Conservation (phyloP, 768 basidiomycete species). For the Termitomyces sp. region DNA sequence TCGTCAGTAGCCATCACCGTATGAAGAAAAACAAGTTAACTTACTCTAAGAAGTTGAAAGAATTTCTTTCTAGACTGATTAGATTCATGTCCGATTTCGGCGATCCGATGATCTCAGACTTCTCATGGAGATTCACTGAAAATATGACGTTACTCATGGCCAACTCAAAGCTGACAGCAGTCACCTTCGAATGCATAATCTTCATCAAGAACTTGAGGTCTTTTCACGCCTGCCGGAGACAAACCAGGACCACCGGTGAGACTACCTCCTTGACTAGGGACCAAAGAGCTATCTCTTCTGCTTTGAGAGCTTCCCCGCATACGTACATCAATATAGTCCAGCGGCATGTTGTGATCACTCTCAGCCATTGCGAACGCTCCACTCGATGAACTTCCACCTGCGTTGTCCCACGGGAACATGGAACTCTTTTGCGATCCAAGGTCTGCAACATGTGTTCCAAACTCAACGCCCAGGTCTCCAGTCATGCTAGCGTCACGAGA, state of each 20-base stretch:
- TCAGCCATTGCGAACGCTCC: constrained; percentile 31
- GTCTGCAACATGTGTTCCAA: constrained; percentile 28
- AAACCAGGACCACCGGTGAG: constrained; percentile 31
- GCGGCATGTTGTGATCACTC: constrained; percentile 35
- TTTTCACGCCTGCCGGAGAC: constrained; percentile 47
- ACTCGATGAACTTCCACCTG: constrained; percentile 58
- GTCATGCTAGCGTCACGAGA: constrained; percentile 51
- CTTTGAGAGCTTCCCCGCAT: constrained; percentile 51
- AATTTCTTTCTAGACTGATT: constrained; percentile 65
- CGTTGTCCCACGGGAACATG: constrained; percentile 82
- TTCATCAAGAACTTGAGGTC: constrained; percentile 43
- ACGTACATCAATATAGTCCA: constrained; percentile 47
- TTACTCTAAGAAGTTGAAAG: constrained; percentile 77
- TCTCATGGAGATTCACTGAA: constrained; percentile 14
- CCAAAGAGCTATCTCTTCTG: constrained; percentile 52
- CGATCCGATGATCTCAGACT: constrained; percentile 29
- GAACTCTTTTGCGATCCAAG: constrained; percentile 61
- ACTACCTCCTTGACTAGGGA: constrained; percentile 41
- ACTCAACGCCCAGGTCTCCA: constrained; percentile 44
- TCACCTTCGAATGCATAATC: constrained; percentile 66
- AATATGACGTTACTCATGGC: background rate
- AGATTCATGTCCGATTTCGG: constrained; percentile 52
- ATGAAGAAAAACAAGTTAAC: constrained; percentile 8
- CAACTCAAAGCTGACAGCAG: background rate
- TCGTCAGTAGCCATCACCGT: background rate